phyloP scores from a whole-genome alignment of 192 early-diverging fungal genomes.

The Coemansia sp. region DNA sequence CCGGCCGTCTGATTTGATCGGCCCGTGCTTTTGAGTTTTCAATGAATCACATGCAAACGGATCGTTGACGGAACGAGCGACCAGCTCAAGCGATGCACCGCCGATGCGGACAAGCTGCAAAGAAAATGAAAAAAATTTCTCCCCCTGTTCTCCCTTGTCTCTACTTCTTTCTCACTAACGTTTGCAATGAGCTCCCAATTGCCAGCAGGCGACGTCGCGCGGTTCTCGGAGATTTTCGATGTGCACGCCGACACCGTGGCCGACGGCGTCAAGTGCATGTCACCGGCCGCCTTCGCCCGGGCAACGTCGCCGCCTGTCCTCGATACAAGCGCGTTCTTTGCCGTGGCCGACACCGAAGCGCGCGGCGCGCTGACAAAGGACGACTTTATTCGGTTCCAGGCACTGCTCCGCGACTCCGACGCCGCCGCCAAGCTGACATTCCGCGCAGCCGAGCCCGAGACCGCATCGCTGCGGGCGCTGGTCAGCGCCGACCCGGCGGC shows the following conservation, averaged over 20 bases:
- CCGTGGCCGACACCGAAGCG: slow-evolving; percentile 44
- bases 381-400: slow-evolving; percentile 55
- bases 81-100: not conserved
- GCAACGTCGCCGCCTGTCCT: slow-evolving; percentile 36
- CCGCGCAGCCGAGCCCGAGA: slow-evolving; percentile 11
- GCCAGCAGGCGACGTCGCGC: slow-evolving; percentile 29
- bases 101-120: slow-evolving; percentile 1
- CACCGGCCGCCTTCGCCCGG: slow-evolving; percentile 38
- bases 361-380: slow-evolving; percentile 43
- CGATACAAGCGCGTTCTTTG: slow-evolving; percentile 44
- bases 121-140: slow-evolving; percentile 1
- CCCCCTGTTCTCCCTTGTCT: not conserved
- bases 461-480: slow-evolving; percentile 13
- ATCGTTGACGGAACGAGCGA: slow-evolving; percentile 11
- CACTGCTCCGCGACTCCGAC: slow-evolving; percentile 47
- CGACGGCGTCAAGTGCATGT: slow-evolving; percentile 45
- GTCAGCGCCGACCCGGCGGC: slow-evolving; percentile 14
- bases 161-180: not conserved
- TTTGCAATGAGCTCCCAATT: slow-evolving; percentile 5
- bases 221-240: slow-evolving; percentile 42
- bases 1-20: slow-evolving; percentile 2
- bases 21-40: not conserved
- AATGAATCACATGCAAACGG: not conserved
- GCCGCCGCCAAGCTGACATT: slow-evolving; percentile 55
- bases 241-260: slow-evolving; percentile 30